A percentile compares a stretch with the other conserved stretches of the same genome.
These are phyloP conservation scores for Zygotorulaspora sp. DNA, from an alignment of 805 yeast species.

Conservation along the genomic window DNA sequence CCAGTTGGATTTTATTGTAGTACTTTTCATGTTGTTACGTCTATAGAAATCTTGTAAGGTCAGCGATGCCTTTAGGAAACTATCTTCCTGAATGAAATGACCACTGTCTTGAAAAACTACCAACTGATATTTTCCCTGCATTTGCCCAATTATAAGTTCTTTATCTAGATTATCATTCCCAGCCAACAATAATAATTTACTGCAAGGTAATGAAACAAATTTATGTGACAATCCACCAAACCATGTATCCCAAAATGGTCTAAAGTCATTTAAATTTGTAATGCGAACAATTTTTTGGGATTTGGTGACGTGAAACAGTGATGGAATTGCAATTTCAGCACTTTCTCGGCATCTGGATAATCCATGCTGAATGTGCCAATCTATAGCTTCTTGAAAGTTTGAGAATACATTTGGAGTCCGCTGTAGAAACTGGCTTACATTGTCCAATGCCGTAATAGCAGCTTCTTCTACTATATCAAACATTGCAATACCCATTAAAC, in stretches of 20 bases:
- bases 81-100: slow-evolving; percentile 94
- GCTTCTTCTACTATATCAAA: slow-evolving; percentile 94
- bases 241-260: slow-evolving; percentile 79
- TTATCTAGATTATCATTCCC: slow-evolving; percentile 89
- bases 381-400: slow-evolving; percentile 55
- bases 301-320: slow-evolving; percentile 40
- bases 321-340: slow-evolving; percentile 77
- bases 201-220: slow-evolving; percentile 48
- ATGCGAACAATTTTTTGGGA: slow-evolving; percentile 49
- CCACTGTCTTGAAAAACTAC: slow-evolving; percentile 79
- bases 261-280: slow-evolving; percentile 57
- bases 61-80: slow-evolving; percentile 61
- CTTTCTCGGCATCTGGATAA: slow-evolving; percentile 54
- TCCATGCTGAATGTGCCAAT: slow-evolving; percentile 69
- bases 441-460: slow-evolving; percentile 62
- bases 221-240: slow-evolving; percentile 59
- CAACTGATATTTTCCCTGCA: slow-evolving; percentile 95
- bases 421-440: slow-evolving; percentile 63
- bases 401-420: slow-evolving; percentile 61
- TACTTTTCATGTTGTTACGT: slow-evolving; percentile 37
- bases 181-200: slow-evolving; percentile 74
- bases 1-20: slow-evolving; percentile 40
- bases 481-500: slow-evolving; percentile 64
- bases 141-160: slow-evolving; percentile 85
- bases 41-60: slow-evolving; percentile 46